Evolutionary conservation across 2,329 filamentous ascomycete genomes (phyloP).

Genomic region (Zasmidium angulare): DNA sequence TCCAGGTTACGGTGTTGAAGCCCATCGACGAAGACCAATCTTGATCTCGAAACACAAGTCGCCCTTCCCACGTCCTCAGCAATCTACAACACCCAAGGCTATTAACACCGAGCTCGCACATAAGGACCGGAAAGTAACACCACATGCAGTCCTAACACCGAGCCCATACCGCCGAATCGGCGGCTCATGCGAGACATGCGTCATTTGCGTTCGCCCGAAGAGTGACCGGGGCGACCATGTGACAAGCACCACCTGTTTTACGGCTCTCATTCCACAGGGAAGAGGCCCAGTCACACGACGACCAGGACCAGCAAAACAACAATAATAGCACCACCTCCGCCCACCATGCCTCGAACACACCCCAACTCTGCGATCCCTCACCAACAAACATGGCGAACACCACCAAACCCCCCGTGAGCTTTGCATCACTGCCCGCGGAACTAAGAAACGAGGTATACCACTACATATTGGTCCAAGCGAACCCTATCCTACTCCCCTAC

Average conservation of each 20-base stretch:
- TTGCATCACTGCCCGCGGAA: slow-evolving; percentile 5
- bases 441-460: slow-evolving; percentile 7
- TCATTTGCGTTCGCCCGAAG: neutral
- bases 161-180: neutral
- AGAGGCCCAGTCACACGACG: neutral
- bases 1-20: neutral
- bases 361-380: neutral
- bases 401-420: neutral
- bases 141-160: neutral
- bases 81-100: neutral
- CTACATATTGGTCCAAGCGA: neutral
- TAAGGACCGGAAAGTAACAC: neutral
- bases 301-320: neutral
- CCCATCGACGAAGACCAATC: neutral
- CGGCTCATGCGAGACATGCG: neutral
- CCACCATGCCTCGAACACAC: neutral
- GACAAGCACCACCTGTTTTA: neutral
- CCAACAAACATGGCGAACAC: neutral
- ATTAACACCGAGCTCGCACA: neutral
- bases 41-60: neutral
- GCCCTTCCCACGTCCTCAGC: too few relatives aligned
- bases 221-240: neutral
- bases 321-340: neutral
- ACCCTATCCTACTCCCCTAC: slow-evolving; percentile 19
- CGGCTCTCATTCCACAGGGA: neutral